Base-by-base conservation (phyloP, 2,329 filamentous ascomycete species). In the Epichloe hybrida region DNA sequence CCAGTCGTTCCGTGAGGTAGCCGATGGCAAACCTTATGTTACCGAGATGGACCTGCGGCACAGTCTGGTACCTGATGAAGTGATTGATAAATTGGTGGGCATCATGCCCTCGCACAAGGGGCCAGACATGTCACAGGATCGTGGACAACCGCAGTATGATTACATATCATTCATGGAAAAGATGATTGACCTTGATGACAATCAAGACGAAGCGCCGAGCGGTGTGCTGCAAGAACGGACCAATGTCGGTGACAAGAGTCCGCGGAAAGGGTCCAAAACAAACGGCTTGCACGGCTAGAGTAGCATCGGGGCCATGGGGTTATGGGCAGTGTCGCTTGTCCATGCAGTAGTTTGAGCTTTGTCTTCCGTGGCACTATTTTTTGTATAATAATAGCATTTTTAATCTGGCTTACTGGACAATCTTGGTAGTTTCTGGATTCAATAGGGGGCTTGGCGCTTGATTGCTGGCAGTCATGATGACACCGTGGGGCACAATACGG, bases 91-190 rank as follows among this genome's bases (percentile, higher is more conserved):
- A 66, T 76, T 98, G 46, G 76, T 93, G 49, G 79, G 86, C 61
- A 87, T 88, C 48, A 95, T 98, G 77, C 93, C 93, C 0, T 64
- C 72, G 49, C 90, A 96, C 65, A 79, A 75, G 48, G 93, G 91
- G 0, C 88, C 89, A 2, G 90, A 96, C 66, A 77, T 91, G 67
- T 81, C 88, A 51, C 82, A 88, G 62, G 93, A 97, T 65, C 76
- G 89, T 50, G 84, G 90, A 49, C 70, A 88, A 62, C 80, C 86
- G 38, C 94, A 97, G 68, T 98, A 84, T 66, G 93, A 98, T 69
- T 98, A 98, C 71, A 89, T 97, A 57, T 83, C 80, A 56, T 98
- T 97, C 66, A 98, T 98, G 93, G 85, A 96, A 67, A 86, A 84
- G 63, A 74, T 93, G 69, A 86, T 89, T 54, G 66, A 66, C 46